Percentiles rank a stretch among this genome's conserved stretches.
Conservation (phyloP, 1,284 basidiomycete species). For the Porodaedalea pini region DNA sequence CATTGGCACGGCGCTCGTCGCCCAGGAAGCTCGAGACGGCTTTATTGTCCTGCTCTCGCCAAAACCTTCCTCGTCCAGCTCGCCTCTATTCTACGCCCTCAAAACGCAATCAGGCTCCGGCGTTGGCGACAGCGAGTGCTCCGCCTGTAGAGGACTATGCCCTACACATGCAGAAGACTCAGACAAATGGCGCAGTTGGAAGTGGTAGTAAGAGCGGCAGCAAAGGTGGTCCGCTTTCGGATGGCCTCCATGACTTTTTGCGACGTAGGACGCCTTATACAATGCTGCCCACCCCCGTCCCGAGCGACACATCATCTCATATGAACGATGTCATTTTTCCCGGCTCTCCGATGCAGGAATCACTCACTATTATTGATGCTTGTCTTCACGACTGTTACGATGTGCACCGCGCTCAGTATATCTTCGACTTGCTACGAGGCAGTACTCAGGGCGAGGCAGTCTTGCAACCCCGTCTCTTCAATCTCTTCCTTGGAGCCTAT, state of each 20-base stretch:
- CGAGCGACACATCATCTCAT: conserved; percentile 38
- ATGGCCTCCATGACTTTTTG: conserved; percentile 47
- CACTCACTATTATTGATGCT: conserved; percentile 72
- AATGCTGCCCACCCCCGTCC: conserved; percentile 60
- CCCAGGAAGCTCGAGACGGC: conserved; percentile 50
- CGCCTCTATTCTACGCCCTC: conserved; percentile 63
- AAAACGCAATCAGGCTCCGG: conserved; percentile 49
- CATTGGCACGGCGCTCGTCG: conserved; percentile 44
- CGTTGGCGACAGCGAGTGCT: conserved; percentile 41
- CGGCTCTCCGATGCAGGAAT: conserved; percentile 62
- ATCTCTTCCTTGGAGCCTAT: conserved; percentile 61
- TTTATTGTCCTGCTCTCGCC: conserved; percentile 60
- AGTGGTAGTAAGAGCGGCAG: too few relatives aligned
- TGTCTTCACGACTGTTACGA: conserved; percentile 73
- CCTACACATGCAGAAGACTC: conserved; percentile 33
- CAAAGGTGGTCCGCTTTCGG: too few relatives aligned
- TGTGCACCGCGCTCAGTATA: conserved; percentile 61
- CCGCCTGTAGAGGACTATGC: conserved; percentile 37
- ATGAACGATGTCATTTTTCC: conserved; percentile 58
- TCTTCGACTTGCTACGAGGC: conserved; percentile 59
- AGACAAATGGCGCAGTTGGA: conserved; percentile 17
- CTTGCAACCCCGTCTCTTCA: conserved; percentile 43
- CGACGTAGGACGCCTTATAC: conserved; percentile 46
- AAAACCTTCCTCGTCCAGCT: conserved; percentile 62
- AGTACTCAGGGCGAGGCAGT: conserved; percentile 32